Conservation (phyloP, 441 rosid genomes). For the Gossypium laxum region DNA sequence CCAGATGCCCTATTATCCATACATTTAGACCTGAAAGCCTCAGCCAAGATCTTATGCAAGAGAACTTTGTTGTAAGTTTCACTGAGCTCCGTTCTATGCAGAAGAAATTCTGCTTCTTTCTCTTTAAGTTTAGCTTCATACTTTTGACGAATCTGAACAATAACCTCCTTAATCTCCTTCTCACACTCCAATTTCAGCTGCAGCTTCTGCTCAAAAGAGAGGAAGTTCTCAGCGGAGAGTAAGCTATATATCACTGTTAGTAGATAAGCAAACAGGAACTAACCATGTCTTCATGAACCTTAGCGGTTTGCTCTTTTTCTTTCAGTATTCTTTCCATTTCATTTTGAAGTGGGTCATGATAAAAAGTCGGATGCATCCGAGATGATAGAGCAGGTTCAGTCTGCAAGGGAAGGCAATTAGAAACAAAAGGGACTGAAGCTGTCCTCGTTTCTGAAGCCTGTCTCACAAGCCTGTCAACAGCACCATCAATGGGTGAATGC, state of each 20-base stretch:
- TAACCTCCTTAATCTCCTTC: constrained; percentile 52
- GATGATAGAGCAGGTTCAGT: constrained; percentile 20
- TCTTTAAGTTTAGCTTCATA: constrained; percentile 44
- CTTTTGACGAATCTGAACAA: constrained; percentile 49
- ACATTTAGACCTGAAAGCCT: constrained; percentile 57
- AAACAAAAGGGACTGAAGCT: constrained; percentile 16
- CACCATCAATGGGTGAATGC: constrained; percentile 16
- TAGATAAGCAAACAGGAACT: constrained; percentile 23
- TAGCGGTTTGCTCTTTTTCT: constrained; percentile 39
- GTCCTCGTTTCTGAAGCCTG: constrained; percentile 19
- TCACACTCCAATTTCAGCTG: constrained; percentile 39
- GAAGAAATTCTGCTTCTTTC: constrained; percentile 36
- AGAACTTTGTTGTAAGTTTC: constrained; percentile 27
- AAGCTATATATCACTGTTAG: constrained; percentile 18
- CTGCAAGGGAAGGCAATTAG: constrained; percentile 26
- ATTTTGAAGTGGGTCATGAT: constrained; percentile 58
- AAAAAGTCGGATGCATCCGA: constrained; percentile 29
- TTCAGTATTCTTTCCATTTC: constrained; percentile 59
- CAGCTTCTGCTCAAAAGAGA: constrained; percentile 41
- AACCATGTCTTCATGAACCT: constrained; percentile 42
- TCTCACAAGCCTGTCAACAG: constrained; percentile 10
- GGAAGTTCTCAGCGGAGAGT: constrained; percentile 7
- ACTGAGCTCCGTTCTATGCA: constrained; percentile 36
- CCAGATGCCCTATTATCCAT: constrained; percentile 30
- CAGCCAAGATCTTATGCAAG: constrained; percentile 68